Evolutionary conservation across 768 basidiomycete species (phyloP).

Genomic region (Cystobasidium ongulense): DNA sequence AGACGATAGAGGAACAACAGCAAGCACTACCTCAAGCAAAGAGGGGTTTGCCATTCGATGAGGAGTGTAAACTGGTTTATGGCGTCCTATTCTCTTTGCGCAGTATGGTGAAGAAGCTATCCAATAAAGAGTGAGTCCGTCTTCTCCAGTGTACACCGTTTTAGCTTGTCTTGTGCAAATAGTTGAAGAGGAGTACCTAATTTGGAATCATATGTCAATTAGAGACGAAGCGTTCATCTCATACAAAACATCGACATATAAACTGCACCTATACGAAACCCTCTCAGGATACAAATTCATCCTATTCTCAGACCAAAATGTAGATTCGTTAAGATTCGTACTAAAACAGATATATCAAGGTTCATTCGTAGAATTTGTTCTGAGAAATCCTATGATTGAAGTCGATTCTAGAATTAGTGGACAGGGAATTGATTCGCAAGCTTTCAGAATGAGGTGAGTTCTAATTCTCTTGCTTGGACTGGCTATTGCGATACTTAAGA

Average conservation of each 20-base stretch:
- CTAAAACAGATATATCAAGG: conserved; percentile 85
- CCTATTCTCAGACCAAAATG: conserved; percentile 76
- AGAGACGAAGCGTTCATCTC: conserved; percentile 87
- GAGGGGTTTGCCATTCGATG: conserved; percentile 77
- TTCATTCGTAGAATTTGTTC: conserved; percentile 87
- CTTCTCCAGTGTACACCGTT: no score
- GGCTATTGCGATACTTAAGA: not conserved
- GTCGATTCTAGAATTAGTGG: conserved; percentile 65
- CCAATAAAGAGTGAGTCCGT: conserved; percentile 42
- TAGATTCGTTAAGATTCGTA: conserved; percentile 54
- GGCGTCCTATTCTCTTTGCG: conserved; percentile 83
- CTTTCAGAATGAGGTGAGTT: conserved; percentile 55
- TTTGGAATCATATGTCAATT: not conserved
- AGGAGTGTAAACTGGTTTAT: conserved; percentile 94
- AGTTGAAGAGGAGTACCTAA: not conserved
- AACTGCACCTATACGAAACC: conserved; percentile 85
- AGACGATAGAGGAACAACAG: conserved; percentile 12
- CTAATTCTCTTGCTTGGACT: not conserved
- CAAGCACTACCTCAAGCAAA: conserved; percentile 44
- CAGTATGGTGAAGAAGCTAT: conserved; percentile 87
- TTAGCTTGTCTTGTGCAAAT: not conserved
- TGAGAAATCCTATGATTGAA: conserved; percentile 74
- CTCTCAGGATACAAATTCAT: conserved; percentile 88
- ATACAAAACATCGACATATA: conserved; percentile 86
- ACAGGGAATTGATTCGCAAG: conserved; percentile 85